Percentiles rank a stretch among this genome's conserved stretches.
phyloP scores from a whole-genome alignment of 768 basidiomycete genomes.

The Boletus sensibilis region DNA sequence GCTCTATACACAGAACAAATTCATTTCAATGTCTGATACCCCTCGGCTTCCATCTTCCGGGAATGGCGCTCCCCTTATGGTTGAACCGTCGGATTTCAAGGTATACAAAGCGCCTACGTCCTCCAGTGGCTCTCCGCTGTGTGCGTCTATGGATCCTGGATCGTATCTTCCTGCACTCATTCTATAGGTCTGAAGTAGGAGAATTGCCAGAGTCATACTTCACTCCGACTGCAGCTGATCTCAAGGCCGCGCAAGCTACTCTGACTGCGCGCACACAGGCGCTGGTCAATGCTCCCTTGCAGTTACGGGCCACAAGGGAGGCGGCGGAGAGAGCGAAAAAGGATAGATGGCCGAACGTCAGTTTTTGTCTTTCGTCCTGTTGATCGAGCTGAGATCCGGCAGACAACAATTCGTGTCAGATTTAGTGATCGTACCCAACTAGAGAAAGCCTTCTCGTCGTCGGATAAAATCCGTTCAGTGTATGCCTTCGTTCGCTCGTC shows the following conservation, averaged over 20 bases:
- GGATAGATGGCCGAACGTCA: conserved; percentile 73
- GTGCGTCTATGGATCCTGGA: conserved; percentile 32
- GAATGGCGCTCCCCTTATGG: not conserved
- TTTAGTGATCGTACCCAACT: conserved; percentile 82
- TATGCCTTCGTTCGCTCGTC: conserved; percentile 81
- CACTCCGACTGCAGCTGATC: conserved; percentile 65
- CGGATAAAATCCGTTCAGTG: conserved; percentile 74
- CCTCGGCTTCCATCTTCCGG: conserved; percentile 2
- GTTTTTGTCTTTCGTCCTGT: not conserved
- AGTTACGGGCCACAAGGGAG: conserved; percentile 62
- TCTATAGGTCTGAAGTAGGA: conserved; percentile 31
- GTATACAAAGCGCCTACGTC: conserved; percentile 47
- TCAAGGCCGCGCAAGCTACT: conserved; percentile 64
- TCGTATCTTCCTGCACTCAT: conserved; percentile 5
- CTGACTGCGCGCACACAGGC: conserved; percentile 61
- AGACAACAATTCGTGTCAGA: conserved; percentile 81
- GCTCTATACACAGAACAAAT: conserved; percentile 12
- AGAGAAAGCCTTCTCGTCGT: conserved; percentile 75
- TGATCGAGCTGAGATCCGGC: conserved; percentile 14
- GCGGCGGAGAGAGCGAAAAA: conserved; percentile 56
- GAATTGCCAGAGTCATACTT: conserved; percentile 74
- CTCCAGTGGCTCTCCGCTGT: conserved; percentile 23
- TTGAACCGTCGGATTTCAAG: conserved; percentile 38
- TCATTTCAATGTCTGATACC: conserved; percentile 29
- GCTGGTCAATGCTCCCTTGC: conserved; percentile 68